A percentile compares a stretch with the other conserved stretches of the same genome.
These are phyloP conservation scores for Groenewaldozyma auringiensis DNA, from an alignment of 1,139 yeast genomes.

Conservation along the genomic window DNA sequence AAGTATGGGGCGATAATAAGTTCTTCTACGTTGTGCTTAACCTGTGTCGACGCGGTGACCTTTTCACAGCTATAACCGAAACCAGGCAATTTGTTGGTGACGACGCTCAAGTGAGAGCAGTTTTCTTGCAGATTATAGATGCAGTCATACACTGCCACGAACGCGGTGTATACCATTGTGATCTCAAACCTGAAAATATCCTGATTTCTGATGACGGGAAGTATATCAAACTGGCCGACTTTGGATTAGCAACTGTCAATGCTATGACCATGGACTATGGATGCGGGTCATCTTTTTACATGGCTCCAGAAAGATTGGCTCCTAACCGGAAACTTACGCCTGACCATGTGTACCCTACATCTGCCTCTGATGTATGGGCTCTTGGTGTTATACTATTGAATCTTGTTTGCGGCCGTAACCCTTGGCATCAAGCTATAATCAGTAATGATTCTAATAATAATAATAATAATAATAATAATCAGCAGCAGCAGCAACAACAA, in stretches of 20 bases:
- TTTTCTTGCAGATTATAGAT: slow-evolving; percentile 67
- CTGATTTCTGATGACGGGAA: slow-evolving; percentile 57
- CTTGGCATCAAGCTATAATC: slow-evolving; percentile 79
- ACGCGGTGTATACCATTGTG: slow-evolving; percentile 72
- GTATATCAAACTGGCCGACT: slow-evolving; percentile 65
- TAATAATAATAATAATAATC: background rate
- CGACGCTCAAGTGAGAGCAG: slow-evolving; percentile 54
- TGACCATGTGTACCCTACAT: background rate
- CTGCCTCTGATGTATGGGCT: slow-evolving; percentile 82
- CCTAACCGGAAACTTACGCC: background rate
- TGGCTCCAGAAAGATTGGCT: slow-evolving; percentile 79
- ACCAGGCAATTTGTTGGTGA: slow-evolving; percentile 46
- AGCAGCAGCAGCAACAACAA: background rate
- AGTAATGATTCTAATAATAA: slow-evolving; percentile 38
- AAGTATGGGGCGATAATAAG: slow-evolving; percentile 41
- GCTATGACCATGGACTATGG: slow-evolving; percentile 60
- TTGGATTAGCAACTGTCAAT: slow-evolving; percentile 70
- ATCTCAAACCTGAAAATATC: slow-evolving; percentile 84
- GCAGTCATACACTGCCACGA: slow-evolving; percentile 65
- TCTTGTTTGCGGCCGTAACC: slow-evolving; percentile 75
- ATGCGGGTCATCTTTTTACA: slow-evolving; percentile 81
- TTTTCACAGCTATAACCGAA: slow-evolving; percentile 74
- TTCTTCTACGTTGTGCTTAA: slow-evolving; percentile 69
- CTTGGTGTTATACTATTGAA: slow-evolving; percentile 75
- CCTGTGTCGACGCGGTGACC: slow-evolving; percentile 72